phyloP scores from a whole-genome alignment of 176 grass and related monocot species.

The Coix lacrymajobi region DNA sequence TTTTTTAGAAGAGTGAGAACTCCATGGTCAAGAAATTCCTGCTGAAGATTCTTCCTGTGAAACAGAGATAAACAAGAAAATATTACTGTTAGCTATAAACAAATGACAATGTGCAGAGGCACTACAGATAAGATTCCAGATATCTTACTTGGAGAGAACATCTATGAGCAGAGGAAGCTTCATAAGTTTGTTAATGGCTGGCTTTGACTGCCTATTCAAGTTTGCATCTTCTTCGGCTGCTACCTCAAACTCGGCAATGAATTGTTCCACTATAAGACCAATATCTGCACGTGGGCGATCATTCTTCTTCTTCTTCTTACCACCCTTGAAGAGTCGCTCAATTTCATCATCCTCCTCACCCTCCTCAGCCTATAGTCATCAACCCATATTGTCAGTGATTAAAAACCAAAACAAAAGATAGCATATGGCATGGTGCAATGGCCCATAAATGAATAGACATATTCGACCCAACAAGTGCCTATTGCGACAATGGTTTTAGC shows the following conservation, averaged over 20 bases:
- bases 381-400: neutral
- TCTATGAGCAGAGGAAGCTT: slow-evolving; percentile 93
- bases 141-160: slow-evolving; percentile 92
- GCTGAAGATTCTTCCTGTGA: slow-evolving; percentile 91
- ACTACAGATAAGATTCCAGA: neutral
- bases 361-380: slow-evolving; percentile 70
- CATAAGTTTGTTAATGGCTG: slow-evolving; percentile 94
- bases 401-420: neutral
- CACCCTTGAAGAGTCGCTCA: slow-evolving; percentile 71
- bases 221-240: slow-evolving; percentile 92
- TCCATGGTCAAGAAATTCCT: slow-evolving; percentile 98
- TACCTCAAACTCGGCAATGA: slow-evolving; percentile 96
- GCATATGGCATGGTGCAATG: neutral
- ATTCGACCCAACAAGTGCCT: neutral
- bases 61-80: slow-evolving; percentile 18
- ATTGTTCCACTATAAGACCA: slow-evolving; percentile 84
- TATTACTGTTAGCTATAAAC: neutral
- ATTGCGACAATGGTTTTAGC: neutral
- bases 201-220: slow-evolving; percentile 89
- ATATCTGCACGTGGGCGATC: slow-evolving; percentile 87
- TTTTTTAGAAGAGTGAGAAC: slow-evolving; percentile 85
- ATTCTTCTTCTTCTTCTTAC: slow-evolving; percentile 88
- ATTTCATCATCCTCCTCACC: slow-evolving; percentile 88
- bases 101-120: neutral
- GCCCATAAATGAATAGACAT: neutral